Conservation (phyloP, 345 rosid genomes). For the Physaria fendleri region DNA sequence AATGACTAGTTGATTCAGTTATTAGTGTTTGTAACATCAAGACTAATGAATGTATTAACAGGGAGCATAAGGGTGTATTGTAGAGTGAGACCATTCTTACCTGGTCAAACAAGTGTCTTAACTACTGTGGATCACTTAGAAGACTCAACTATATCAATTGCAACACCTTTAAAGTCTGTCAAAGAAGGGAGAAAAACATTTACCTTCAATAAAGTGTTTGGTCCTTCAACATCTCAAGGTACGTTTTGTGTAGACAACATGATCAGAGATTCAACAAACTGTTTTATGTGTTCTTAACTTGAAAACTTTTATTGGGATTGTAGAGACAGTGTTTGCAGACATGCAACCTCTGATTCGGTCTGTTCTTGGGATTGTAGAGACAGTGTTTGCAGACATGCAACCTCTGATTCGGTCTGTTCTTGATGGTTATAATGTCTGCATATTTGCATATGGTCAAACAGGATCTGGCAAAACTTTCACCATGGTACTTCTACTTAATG, state of each 20-base stretch:
- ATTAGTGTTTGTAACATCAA: neutral
- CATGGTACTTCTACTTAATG: slow-evolving; percentile 48
- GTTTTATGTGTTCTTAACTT: neutral
- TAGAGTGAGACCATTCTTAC: slow-evolving; percentile 80
- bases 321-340: slow-evolving; percentile 78
- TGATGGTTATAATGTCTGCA: slow-evolving; percentile 96
- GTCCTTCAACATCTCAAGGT: slow-evolving; percentile 88
- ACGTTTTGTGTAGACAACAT: neutral
- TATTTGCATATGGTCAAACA: slow-evolving; percentile 98
- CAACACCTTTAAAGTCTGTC: slow-evolving; percentile 49
- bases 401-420: slow-evolving; percentile 90
- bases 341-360: slow-evolving; percentile 83
- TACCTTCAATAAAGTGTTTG: slow-evolving; percentile 83
- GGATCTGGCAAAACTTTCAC: slow-evolving; percentile 97
- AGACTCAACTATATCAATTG: slow-evolving; percentile 56
- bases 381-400: slow-evolving; percentile 81
- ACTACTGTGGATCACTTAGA: slow-evolving; percentile 57
- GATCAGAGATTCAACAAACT: neutral
- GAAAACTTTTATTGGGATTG: neutral
- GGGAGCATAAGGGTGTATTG: slow-evolving; percentile 94
- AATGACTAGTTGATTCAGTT: neutral
- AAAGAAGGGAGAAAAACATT: slow-evolving; percentile 68
- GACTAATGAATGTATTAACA: slow-evolving; percentile 19
- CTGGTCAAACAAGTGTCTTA: slow-evolving; percentile 43
- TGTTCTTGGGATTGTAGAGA: slow-evolving; percentile 94